Conservation (phyloP, 306 rosid genomes). For the Gastrolobium villosum region DNA sequence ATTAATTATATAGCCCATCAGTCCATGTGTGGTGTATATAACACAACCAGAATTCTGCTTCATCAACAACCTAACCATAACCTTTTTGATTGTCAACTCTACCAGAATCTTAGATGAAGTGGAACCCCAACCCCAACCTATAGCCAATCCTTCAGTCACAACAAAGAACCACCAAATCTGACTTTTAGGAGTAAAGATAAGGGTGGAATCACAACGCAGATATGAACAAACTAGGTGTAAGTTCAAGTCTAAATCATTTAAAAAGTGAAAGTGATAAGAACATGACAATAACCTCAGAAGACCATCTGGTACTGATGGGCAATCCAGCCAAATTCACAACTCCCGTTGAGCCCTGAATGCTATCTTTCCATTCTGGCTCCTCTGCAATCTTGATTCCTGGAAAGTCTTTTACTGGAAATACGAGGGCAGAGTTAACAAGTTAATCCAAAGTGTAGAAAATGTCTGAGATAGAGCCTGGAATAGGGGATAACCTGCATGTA, state of each 20-base stretch:
- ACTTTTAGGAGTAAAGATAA: too few species aligned
- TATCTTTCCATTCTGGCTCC: conserved; percentile 85
- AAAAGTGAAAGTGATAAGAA: conserved; percentile 42
- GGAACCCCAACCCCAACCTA: too few species aligned
- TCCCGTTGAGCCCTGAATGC: conserved; percentile 84
- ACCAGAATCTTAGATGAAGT: too few species aligned
- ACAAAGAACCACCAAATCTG: too few species aligned
- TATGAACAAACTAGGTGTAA: background rate
- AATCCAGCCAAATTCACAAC: conserved; percentile 96
- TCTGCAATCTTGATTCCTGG: conserved; percentile 87
- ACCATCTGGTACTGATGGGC: conserved; percentile 97
- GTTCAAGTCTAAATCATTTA: conserved; percentile 11
- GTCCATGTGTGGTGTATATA: too few species aligned
- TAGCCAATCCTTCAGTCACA: too few species aligned
- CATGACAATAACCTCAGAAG: conserved; percentile 75
- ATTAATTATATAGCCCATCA: too few species aligned
- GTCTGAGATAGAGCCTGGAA: conserved; percentile 21
- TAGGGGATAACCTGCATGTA: too few species aligned
- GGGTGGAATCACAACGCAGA: too few species aligned
- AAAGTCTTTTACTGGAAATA: conserved; percentile 76
- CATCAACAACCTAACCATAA: too few species aligned
- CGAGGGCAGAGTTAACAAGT: conserved; percentile 44
- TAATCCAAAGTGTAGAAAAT: conserved; percentile 34
- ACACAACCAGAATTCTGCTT: too few species aligned
- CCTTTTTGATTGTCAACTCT: too few species aligned